A percentile compares a stretch with the other conserved stretches of the same genome.
phyloP scores from a whole-genome alignment of 2,329 filamentous ascomycete genomes.

The Trichoderma asperellum region DNA sequence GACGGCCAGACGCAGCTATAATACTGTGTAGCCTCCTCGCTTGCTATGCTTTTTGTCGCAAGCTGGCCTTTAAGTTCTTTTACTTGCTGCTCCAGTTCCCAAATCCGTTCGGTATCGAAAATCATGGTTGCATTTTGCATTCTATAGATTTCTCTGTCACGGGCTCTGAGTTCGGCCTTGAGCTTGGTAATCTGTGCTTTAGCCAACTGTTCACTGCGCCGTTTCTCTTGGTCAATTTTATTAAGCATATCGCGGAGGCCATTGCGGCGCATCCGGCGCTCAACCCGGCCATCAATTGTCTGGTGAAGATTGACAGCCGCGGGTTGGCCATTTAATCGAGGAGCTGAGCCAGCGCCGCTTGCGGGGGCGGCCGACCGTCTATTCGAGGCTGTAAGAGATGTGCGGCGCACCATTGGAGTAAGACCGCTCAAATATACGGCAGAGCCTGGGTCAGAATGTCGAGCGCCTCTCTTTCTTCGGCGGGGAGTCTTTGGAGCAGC shows the following conservation, averaged over 20 bases:
- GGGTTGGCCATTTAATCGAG: conserved; percentile 41
- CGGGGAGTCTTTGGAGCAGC: conserved; percentile 39
- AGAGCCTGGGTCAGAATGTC: conserved; percentile 63
- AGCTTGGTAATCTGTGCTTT: conserved; percentile 55
- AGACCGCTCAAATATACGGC: conserved; percentile 54
- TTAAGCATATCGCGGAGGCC: conserved; percentile 64
- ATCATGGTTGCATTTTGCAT: conserved; percentile 55
- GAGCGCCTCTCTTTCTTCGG: conserved; percentile 53
- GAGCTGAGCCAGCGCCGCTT: conserved; percentile 30
- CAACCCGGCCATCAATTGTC: conserved; percentile 60
- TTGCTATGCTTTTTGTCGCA: conserved; percentile 32
- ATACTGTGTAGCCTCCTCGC: conserved; percentile 36
- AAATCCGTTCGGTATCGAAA: conserved; percentile 52
- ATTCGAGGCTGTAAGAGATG: conserved; percentile 48
- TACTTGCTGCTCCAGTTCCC: conserved; percentile 48
- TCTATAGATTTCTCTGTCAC: conserved; percentile 58
- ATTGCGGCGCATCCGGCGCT: conserved; percentile 60
- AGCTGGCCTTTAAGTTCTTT: conserved; percentile 44
- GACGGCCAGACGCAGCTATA: conserved; percentile 54
- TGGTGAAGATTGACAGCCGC: conserved; percentile 51
- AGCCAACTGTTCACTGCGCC: conserved; percentile 44
- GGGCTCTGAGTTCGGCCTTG: conserved; percentile 51
- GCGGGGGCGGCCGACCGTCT: conserved; percentile 52
- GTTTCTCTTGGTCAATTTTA: conserved; percentile 53
- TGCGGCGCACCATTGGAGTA: conserved; percentile 61